phyloP scores from a whole-genome alignment of 805 yeast genomes.

The Candida odintsovae region DNA sequence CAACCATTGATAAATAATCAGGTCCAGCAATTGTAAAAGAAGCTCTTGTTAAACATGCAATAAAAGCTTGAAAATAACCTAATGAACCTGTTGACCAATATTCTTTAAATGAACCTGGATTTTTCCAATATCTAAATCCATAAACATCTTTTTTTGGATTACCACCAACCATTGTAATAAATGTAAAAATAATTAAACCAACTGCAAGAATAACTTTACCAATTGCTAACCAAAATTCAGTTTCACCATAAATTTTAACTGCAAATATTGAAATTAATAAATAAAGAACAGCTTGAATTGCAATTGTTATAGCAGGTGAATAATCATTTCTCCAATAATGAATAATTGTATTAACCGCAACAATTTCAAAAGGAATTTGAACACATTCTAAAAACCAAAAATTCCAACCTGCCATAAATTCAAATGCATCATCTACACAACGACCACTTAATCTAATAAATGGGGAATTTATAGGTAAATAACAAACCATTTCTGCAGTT shows the following conservation, averaged over 20 bases:
- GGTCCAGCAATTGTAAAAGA: constrained; percentile 83
- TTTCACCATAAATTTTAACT: constrained; percentile 72
- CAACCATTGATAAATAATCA: constrained; percentile 78
- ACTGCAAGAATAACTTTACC: constrained; percentile 68
- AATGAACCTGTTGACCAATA: constrained; percentile 47
- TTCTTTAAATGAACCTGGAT: constrained; percentile 53
- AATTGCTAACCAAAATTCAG: constrained; percentile 73
- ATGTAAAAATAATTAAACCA: constrained; percentile 72
- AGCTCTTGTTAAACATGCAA: constrained; percentile 65
- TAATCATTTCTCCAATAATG: constrained; percentile 80
- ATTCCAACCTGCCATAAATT: constrained; percentile 74
- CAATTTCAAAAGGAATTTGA: constrained; percentile 77
- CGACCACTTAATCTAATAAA: constrained; percentile 70
- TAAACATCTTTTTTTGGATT: constrained; percentile 63
- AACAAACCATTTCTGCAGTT: constrained; percentile 76
- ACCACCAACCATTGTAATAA: constrained; percentile 83
- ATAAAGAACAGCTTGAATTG: constrained; percentile 59
- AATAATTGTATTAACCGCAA: constrained; percentile 70
- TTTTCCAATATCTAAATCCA: constrained; percentile 52
- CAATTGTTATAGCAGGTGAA: constrained; percentile 63
- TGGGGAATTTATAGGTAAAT: constrained; percentile 71
- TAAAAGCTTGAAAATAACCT: constrained; percentile 69
- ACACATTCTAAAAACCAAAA: constrained; percentile 73
- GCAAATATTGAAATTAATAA: constrained; percentile 64
- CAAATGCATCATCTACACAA: constrained; percentile 71